These are phyloP conservation scores for Teunomyces stri DNA, from an alignment of 805 yeast genomes.

Conservation along the genomic window DNA sequence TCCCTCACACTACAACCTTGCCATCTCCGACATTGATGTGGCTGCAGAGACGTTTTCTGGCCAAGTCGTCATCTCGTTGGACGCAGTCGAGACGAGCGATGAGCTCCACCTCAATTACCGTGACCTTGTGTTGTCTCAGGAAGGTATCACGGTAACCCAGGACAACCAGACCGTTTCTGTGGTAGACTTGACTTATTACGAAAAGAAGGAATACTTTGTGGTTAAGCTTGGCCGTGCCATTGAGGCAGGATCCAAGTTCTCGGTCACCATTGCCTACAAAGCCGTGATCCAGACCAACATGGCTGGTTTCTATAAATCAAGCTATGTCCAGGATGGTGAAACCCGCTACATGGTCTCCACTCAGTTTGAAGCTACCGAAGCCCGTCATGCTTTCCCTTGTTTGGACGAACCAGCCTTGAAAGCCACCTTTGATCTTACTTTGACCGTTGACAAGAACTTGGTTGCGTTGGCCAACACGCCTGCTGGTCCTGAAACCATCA, in stretches of 20 bases:
- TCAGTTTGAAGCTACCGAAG: constrained; percentile 60
- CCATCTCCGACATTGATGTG: constrained; percentile 59
- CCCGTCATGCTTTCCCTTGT: constrained; percentile 58
- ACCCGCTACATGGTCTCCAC: constrained; percentile 46
- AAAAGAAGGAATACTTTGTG: constrained; percentile 61
- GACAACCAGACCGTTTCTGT: constrained; percentile 25
- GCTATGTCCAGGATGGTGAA: constrained; percentile 38
- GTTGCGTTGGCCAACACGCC: constrained; percentile 53
- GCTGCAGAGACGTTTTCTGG: constrained; percentile 47
- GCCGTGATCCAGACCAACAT: constrained; percentile 53
- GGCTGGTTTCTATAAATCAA: constrained; percentile 55
- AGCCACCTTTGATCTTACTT: constrained; percentile 52
- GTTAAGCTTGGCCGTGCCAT: constrained; percentile 49
- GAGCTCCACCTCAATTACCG: constrained; percentile 50
- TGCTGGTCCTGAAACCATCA: constrained; percentile 17
- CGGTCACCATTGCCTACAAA: constrained; percentile 32
- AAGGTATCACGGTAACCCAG: constrained; percentile 18
- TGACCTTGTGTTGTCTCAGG: constrained; percentile 31
- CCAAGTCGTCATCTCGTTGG: constrained; percentile 45
- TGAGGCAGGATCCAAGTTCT: constrained; percentile 17
- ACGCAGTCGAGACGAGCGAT: constrained; percentile 40
- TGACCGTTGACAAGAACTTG: constrained; percentile 30
- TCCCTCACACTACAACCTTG: constrained; percentile 71
- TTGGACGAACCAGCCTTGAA: constrained; percentile 55
- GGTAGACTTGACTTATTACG: constrained; percentile 30